Evolutionary conservation across 1,284 basidiomycete species (phyloP).

Genomic region (Cutaneotrichosporon mucoides): DNA sequence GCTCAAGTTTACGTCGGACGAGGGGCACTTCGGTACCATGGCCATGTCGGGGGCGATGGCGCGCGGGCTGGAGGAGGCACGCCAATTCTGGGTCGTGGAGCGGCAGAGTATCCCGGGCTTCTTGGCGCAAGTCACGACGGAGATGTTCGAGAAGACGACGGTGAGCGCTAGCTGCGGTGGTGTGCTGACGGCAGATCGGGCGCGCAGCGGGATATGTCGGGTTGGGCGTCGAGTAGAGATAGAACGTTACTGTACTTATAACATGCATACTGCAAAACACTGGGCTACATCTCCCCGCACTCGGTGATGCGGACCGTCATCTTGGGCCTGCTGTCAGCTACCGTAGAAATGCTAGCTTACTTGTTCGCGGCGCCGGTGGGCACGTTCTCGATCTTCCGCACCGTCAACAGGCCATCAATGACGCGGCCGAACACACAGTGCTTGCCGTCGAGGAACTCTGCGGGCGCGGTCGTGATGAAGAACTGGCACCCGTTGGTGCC

Average conservation of each 20-base stretch:
- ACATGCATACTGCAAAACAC: neutral
- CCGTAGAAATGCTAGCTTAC: slow-evolving; percentile 13
- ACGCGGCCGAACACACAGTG: slow-evolving; percentile 92
- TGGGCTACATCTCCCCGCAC: slow-evolving; percentile 53
- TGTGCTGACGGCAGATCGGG: slow-evolving; percentile 28
- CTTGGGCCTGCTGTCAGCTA: slow-evolving; percentile 13
- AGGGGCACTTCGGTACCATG: slow-evolving; percentile 54
- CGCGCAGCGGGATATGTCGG: slow-evolving; percentile 44
- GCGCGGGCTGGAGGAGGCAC: slow-evolving; percentile 48
- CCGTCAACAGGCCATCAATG: slow-evolving; percentile 78
- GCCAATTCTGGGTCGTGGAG: slow-evolving; percentile 53
- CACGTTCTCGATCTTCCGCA: slow-evolving; percentile 92
- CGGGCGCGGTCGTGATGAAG: slow-evolving; percentile 92
- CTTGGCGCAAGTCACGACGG: slow-evolving; percentile 53
- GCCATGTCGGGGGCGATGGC: slow-evolving; percentile 50
- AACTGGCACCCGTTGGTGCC: slow-evolving; percentile 94
- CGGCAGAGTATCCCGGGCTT: slow-evolving; percentile 55
- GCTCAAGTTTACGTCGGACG: slow-evolving; percentile 49
- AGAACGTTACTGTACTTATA: slow-evolving; percentile 1
- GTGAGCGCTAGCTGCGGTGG: slow-evolving; percentile 22
- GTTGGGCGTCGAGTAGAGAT: slow-evolving; percentile 11
- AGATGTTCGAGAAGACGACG: slow-evolving; percentile 53
- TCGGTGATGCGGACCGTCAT: slow-evolving; percentile 38
- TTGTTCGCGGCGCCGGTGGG: slow-evolving; percentile 63
- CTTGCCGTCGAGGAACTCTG: slow-evolving; percentile 90